A percentile compares a stretch with the other conserved stretches of the same genome.
phyloP scores from a whole-genome alignment of 495 filamentous ascomycete species.

The Zalerion maritima region DNA sequence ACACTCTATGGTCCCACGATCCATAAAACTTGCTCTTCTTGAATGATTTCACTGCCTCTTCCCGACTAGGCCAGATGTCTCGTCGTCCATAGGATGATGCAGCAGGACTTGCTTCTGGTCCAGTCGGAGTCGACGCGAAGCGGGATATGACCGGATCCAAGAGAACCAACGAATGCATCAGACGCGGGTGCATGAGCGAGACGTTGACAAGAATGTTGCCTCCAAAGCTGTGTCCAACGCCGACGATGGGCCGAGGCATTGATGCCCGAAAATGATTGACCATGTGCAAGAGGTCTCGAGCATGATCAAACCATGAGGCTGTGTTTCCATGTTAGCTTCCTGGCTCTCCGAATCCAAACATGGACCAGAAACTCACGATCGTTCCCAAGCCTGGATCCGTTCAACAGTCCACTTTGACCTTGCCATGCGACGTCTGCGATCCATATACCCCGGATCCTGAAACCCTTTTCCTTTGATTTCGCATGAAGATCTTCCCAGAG shows the following conservation, averaged over 20 bases:
- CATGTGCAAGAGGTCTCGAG: constrained; percentile 75
- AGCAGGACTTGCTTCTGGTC: constrained; percentile 24
- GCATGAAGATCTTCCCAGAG: constrained; percentile 64
- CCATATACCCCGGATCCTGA: constrained; percentile 69
- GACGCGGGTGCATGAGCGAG: constrained; percentile 65
- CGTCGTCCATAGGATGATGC: constrained; percentile 46
- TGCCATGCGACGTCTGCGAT: constrained; percentile 71
- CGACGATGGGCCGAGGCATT: constrained; percentile 81
- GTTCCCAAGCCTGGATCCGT: constrained; percentile 59
- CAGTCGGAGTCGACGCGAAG: constrained; percentile 21
- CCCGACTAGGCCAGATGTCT: constrained; percentile 57
- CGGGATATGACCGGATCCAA: constrained; percentile 67
- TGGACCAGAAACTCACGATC: constrained; percentile 42
- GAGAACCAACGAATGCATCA: constrained; percentile 61
- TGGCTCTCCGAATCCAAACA: constrained; percentile 2
- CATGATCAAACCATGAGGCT: constrained; percentile 77
- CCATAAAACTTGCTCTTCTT: constrained; percentile 48
- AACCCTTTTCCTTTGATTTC: constrained; percentile 35
- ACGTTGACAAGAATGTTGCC: constrained; percentile 48
- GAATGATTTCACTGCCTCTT: constrained; percentile 46
- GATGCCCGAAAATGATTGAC: constrained; percentile 68
- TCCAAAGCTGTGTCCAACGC: constrained; percentile 84
- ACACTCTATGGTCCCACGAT: constrained; percentile 57
- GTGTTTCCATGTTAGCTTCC: constrained; percentile 5
- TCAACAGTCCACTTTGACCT: constrained; percentile 59